Percentiles rank a stretch among this genome's conserved stretches.
These are phyloP conservation scores for Lasiosphaeria ovina DNA, from an alignment of 495 filamentous ascomycete species.

Conservation along the genomic window DNA sequence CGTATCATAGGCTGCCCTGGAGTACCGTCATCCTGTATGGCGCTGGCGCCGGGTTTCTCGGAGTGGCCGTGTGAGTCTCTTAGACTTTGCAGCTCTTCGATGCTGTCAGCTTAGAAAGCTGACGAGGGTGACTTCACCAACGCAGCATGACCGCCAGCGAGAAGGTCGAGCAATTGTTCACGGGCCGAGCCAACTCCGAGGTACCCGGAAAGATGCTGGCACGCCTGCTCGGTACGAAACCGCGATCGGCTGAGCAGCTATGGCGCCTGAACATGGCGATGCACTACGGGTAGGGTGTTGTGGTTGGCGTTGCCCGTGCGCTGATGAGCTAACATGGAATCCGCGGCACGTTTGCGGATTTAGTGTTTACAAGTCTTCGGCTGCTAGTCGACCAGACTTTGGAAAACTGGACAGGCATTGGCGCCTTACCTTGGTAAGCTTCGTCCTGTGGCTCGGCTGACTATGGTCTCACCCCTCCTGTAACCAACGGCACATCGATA, in stretches of 20 bases:
- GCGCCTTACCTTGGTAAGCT: conserved; percentile 23
- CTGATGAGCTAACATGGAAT: conserved; percentile 30
- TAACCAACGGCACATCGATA: too few relatives aligned
- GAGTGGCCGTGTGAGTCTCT: conserved; percentile 14
- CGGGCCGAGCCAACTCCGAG: conserved; percentile 15
- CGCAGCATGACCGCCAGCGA: conserved; percentile 16
- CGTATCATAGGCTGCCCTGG: conserved; percentile 5
- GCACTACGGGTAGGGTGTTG: conserved; percentile 26
- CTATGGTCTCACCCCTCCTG: too few relatives aligned
- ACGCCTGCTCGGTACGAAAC: conserved; percentile 4
- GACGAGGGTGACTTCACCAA: not conserved
- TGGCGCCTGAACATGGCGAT: conserved; percentile 23
- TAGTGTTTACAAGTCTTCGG: conserved; percentile 30
- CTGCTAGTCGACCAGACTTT: conserved; percentile 33
- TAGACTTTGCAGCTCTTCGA: not conserved
- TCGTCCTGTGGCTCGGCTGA: not conserved
- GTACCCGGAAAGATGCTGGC: conserved; percentile 17
- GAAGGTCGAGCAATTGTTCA: conserved; percentile 16
- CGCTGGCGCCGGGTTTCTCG: conserved; percentile 12
- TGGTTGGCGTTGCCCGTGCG: conserved; percentile 18
- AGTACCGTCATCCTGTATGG: conserved; percentile 12
- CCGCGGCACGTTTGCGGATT: conserved; percentile 33
- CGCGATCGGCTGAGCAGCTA: not conserved
- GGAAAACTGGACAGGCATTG: conserved; percentile 31
- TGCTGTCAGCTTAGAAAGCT: too few relatives aligned